Percentiles rank a stretch among this genome's conserved stretches.
These are phyloP conservation scores for Haplographium delicatum DNA, from an alignment of 495 filamentous ascomycete species.

Conservation along the genomic window DNA sequence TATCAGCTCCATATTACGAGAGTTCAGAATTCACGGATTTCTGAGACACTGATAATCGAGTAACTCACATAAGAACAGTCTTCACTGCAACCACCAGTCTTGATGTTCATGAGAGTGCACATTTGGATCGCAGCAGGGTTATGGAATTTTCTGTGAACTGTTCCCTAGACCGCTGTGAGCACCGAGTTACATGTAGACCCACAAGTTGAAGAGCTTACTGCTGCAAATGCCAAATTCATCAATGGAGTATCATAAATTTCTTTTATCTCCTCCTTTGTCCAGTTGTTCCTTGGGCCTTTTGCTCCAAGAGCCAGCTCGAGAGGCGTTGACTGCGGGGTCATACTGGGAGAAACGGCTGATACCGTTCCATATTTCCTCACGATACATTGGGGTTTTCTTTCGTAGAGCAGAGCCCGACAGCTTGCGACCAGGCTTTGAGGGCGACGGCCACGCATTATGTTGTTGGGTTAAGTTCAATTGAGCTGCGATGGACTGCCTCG, in stretches of 20 bases:
- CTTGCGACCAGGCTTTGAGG: conserved; percentile 11
- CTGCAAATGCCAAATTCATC: conserved; percentile 67
- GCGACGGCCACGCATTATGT: conserved; percentile 17
- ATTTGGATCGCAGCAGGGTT: conserved; percentile 74
- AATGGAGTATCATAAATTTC: conserved; percentile 73
- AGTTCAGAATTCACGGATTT: not conserved
- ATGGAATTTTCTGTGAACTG: conserved; percentile 76
- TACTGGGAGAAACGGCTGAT: not conserved
- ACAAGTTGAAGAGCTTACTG: too few relatives aligned
- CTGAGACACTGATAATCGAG: too few relatives aligned
- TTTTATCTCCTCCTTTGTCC: conserved; percentile 72
- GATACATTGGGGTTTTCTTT: conserved; percentile 6
- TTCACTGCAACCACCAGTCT: conserved; percentile 84
- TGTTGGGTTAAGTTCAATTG: conserved; percentile 1
- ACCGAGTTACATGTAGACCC: too few relatives aligned
- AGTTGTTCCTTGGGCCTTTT: conserved; percentile 56
- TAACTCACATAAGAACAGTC: conserved; percentile 65
- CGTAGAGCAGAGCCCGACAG: conserved; percentile 14
- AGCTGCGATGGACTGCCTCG: not conserved
- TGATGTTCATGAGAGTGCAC: conserved; percentile 92
- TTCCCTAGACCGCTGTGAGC: conserved; percentile 43
- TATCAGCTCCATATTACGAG: not conserved
- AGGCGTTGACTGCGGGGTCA: conserved; percentile 16
- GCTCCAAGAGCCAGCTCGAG: conserved; percentile 53
- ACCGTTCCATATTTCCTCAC: conserved; percentile 23